Conservation (phyloP, 768 basidiomycete genomes). For the Lactarius trivialis region DNA sequence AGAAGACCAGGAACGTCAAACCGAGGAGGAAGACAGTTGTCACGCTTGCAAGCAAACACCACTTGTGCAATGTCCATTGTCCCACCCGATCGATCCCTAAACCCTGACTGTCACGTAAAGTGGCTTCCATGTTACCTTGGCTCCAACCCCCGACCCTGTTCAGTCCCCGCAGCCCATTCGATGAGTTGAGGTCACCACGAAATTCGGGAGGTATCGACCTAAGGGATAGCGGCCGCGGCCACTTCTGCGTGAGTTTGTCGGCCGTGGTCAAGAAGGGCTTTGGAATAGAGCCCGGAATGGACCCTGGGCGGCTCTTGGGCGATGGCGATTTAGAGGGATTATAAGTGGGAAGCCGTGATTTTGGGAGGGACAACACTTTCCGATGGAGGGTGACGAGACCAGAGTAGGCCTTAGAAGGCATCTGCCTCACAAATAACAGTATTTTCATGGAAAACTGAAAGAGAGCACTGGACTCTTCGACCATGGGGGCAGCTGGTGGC, state of each 20-base stretch:
- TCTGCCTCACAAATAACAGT: background rate
- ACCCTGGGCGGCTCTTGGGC: background rate
- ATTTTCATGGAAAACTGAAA: background rate
- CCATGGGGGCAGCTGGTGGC: background rate
- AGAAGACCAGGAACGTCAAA: conserved; percentile 41
- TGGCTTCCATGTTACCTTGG: conserved; percentile 9
- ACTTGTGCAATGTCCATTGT: conserved; percentile 60
- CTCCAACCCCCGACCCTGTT: conserved; percentile 13
- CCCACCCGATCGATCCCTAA: conserved; percentile 36
- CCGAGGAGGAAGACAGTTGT: conserved; percentile 51
- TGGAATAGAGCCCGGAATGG: background rate
- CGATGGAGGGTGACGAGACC: background rate
- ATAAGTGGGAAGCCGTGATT: background rate
- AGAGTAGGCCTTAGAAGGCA: background rate
- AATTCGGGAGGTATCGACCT: conserved; percentile 4
- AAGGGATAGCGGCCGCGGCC: conserved; percentile 39
- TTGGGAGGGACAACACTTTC: background rate
- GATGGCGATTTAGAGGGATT: background rate
- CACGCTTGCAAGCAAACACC: conserved; percentile 52
- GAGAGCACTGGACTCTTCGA: background rate
- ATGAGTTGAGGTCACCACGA: conserved; percentile 8
- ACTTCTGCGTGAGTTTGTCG: conserved; percentile 46
- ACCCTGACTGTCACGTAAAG: conserved; percentile 33
- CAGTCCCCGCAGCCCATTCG: conserved; percentile 11
- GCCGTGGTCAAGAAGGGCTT: background rate